Base-by-base conservation (phyloP, 1,139 yeast genomes). In the Taphrina deformans region DNA sequence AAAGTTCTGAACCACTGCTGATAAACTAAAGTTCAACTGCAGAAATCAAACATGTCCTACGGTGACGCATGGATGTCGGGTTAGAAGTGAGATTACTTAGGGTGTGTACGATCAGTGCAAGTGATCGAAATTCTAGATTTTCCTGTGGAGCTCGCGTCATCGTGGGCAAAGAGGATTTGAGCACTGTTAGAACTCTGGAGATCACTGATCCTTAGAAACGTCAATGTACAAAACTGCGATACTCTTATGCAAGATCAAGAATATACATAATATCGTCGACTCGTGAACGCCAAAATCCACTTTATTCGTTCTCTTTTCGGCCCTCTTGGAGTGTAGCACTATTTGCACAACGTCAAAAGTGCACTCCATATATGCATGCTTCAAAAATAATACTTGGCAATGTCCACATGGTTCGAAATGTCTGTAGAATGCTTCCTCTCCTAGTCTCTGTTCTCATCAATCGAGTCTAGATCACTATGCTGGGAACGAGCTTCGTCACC, bases 361-460 rank as follows among this genome's bases (percentile, higher is more conserved):
- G 41, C 41, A 38, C 41, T 38, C 14, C 16, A 38, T 38, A 12
- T n/a, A n/a, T 38, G 41, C 18, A 38, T 38, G 41, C 41, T 38
- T 12, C 14, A n/a, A 12, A n/a, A 12, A n/a, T n/a, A 4, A 38
- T 38, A 38, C 18, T 14, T 38, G n/a, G 48, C 48, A 7, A 44
- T 44, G 48, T 27, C 27, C 21, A 10, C 27, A 21, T 21, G 48
- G 24, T 44, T 10, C 7, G 27, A 44, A 44, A 44, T 44, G 48
- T 44, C 48, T 44, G 21, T 27, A 44, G 27, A 44, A 44, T 44
- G 48, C 48, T 44, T 44, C 35, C 35, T 44, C n/a, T 23, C 41
- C 53, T 50, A 59, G 31, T 59, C 63, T 50, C 55, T 53, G 29
- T 59, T 50, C 40, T 59, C 63, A 41, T 59, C 63, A 16, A 59